Evolutionary conservation across 2,329 filamentous ascomycete species (phyloP), one percentile per base, ranked within the genome.

Genomic region (Fusarium oligoseptatum): DNA sequence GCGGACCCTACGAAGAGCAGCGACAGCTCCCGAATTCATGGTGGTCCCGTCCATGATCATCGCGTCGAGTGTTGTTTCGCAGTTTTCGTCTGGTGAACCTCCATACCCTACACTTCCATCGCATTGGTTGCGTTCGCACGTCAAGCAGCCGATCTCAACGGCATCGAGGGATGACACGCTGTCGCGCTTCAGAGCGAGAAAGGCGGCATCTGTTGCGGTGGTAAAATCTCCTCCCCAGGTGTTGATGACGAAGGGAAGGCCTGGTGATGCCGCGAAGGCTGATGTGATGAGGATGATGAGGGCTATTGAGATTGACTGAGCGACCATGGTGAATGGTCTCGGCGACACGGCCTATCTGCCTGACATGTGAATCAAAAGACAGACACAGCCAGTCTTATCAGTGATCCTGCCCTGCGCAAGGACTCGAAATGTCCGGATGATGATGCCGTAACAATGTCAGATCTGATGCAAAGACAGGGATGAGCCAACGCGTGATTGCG

Each of bases 61-160:
- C n/a, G 88, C 88, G 79, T 90, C 88, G 15, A 90, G 86, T 1
- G 88, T 89, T 4, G 88, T 90, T 81, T 90, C 88, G 80, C 88
- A 90, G 36, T 81, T 78, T 77, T 90, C 88, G 71, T 89, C 88
- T 0, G 88, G 87, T 3, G 87, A 89, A 9, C 88, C 88, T 64
- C 88, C 88, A 74, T 82, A 89, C 61, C 88, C 88, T 41, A 90
- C 88, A 41, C 84, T 88, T 58, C 85, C 85, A 76, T 90, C 88
- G 80, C 88, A 90, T 71, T 87, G 88, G 60, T 85, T 83, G 66
- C 78, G 79, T 77, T 90, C 87, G 80, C 88, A 90, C 2, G 87
- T 83, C 24, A 83, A 76, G 79, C 87, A 88, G 66, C 88, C 88
- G n/a, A 83, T 68, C 74, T 88, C 84, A 41, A 89, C 85, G 37